Conservation (phyloP, 2,329 filamentous ascomycete genomes). For the Exophiala sideris region DNA sequence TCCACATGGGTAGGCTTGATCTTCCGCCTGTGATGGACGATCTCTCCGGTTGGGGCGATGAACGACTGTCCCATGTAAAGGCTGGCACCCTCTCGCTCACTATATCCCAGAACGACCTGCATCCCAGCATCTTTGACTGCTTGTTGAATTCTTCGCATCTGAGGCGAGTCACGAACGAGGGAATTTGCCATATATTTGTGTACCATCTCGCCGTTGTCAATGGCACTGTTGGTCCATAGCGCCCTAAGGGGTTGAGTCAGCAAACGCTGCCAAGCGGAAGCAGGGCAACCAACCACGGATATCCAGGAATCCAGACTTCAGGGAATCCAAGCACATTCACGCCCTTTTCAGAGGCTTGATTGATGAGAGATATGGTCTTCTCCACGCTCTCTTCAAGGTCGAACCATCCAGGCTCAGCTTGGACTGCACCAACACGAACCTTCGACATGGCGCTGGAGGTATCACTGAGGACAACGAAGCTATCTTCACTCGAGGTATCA, state of each 20-base stretch:
- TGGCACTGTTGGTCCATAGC: slow-evolving; percentile 34
- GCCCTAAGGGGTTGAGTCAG: neutral
- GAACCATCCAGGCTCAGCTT: slow-evolving; percentile 54
- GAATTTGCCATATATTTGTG: slow-evolving; percentile 12
- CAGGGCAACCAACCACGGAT: slow-evolving; percentile 41
- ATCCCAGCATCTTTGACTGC: slow-evolving; percentile 36
- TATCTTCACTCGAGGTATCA: neutral
- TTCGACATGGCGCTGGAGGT: neutral
- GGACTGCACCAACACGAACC: neutral
- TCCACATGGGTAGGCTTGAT: slow-evolving; percentile 53
- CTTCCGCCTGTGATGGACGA: slow-evolving; percentile 44
- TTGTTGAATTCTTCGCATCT: slow-evolving; percentile 38
- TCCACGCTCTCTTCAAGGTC: slow-evolving; percentile 53
- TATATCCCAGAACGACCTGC: slow-evolving; percentile 42
- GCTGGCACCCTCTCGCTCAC: slow-evolving; percentile 36
- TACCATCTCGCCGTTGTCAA: slow-evolving; percentile 20
- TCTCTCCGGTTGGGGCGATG: slow-evolving; percentile 40
- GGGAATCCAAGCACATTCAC: slow-evolving; percentile 56
- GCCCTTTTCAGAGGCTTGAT: slow-evolving; percentile 52
- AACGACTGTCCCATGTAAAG: slow-evolving; percentile 47
- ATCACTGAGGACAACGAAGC: neutral
- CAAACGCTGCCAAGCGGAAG: neutral
- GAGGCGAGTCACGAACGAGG: slow-evolving; percentile 13
- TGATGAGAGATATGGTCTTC: slow-evolving; percentile 58
- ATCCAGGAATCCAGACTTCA: slow-evolving; percentile 55